A percentile compares a stretch with the other conserved stretches of the same genome.
phyloP scores from a whole-genome alignment of 2,329 filamentous ascomycete species.

The Talaromyces rugulosus region DNA sequence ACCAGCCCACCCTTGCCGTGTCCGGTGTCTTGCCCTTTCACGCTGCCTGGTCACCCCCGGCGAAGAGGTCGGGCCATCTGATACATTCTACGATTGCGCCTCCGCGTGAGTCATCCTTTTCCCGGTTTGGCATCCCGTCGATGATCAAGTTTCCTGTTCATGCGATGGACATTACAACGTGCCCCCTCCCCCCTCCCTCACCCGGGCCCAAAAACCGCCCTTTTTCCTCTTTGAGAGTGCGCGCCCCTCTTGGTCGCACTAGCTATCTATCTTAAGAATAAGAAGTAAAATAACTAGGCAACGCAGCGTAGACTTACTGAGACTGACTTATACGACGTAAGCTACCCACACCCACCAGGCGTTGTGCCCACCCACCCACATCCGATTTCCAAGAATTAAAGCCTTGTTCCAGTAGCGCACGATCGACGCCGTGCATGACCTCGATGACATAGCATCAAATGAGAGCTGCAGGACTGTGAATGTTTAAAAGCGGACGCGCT shows the following conservation, averaged over 20 bases:
- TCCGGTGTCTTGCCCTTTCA: constrained; percentile 8
- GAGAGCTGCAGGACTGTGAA: constrained; percentile 35
- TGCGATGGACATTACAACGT: constrained; percentile 19
- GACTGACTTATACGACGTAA: neutral
- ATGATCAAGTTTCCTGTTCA: constrained; percentile 15
- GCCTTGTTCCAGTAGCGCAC: constrained; percentile 34
- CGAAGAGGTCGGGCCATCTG: constrained; percentile 15
- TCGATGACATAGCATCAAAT: constrained; percentile 38
- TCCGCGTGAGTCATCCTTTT: constrained; percentile 15
- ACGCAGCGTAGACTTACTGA: neutral
- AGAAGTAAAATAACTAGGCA: neutral
- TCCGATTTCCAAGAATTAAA: constrained; percentile 16
- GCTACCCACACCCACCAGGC: neutral
- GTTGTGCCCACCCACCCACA: neutral
- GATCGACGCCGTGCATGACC: constrained; percentile 45
- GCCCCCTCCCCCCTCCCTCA: constrained; percentile 17
- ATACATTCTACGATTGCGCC: constrained; percentile 15
- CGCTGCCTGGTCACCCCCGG: constrained; percentile 14
- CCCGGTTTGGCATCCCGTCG: constrained; percentile 18
- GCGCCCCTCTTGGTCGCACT: neutral
- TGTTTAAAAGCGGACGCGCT: constrained; percentile 14
- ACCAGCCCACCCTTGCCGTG: constrained; percentile 12
- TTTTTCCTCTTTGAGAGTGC: constrained; percentile 16
- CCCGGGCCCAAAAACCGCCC: constrained; percentile 15
- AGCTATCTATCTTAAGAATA: neutral